Evolutionary conservation across 2,329 filamentous ascomycete species (phyloP).

Genomic region (Diaporthe capsici): DNA sequence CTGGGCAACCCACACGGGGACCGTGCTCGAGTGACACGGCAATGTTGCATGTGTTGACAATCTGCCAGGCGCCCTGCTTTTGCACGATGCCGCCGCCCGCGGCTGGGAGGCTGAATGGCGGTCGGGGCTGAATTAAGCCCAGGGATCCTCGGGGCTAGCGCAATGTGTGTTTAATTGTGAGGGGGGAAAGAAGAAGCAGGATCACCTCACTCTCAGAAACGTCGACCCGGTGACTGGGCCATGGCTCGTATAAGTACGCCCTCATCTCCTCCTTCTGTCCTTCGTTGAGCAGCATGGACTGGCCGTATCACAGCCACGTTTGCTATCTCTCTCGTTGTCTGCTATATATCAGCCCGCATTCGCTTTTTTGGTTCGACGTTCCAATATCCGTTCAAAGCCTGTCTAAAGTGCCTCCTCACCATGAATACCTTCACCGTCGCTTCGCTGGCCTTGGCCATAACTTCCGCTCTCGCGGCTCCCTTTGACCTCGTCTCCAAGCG

Average conservation of each 20-base stretch:
- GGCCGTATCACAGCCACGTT: not conserved
- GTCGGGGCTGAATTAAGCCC: slow-evolving; percentile 31
- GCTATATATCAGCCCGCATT: not conserved
- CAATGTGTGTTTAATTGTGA: slow-evolving; percentile 28
- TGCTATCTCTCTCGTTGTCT: not conserved
- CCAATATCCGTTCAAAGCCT: not conserved
- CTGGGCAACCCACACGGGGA: slow-evolving; percentile 1
- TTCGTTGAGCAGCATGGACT: slow-evolving; percentile 17
- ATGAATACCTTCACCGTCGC: slow-evolving; percentile 20
- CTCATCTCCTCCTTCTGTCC: not conserved
- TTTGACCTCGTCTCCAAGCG: slow-evolving; percentile 48
- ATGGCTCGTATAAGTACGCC: slow-evolving; percentile 20
- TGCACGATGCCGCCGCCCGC: not conserved
- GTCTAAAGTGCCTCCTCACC: not conserved
- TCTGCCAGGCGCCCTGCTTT: slow-evolving; percentile 15
- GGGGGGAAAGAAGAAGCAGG: slow-evolving; percentile 2
- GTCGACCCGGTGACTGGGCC: not conserved
- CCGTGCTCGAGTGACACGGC: slow-evolving; percentile 25
- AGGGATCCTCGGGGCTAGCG: slow-evolving; percentile 12
- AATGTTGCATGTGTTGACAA: slow-evolving; percentile 9
- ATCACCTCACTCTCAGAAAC: not conserved
- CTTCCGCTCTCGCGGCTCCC: slow-evolving; percentile 12
- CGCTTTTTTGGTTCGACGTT: not conserved
- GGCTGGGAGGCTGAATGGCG: slow-evolving; percentile 11
- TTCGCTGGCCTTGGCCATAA: not conserved